These are phyloP conservation scores for Quillaja saponaria DNA, from an alignment of 306 rosid genomes.

Conservation along the genomic window DNA sequence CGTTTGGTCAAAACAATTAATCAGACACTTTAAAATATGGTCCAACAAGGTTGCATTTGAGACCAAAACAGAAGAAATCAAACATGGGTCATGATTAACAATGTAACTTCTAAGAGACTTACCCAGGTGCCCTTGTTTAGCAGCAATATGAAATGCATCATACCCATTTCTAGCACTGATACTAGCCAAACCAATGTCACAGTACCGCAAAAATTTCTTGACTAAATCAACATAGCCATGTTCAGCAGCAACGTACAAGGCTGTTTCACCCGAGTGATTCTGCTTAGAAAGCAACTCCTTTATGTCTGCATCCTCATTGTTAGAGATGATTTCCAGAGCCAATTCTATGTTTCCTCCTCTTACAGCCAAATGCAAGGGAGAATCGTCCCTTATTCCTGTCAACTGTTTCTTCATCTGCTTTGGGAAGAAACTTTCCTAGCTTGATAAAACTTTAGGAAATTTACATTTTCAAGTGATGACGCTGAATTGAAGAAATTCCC, in stretches of 20 bases:
- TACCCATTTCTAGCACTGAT: conserved; percentile 66
- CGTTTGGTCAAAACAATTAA: neutral
- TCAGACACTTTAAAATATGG: conserved; percentile 18
- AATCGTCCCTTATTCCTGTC: conserved; percentile 56
- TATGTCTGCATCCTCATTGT: conserved; percentile 46
- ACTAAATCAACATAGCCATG: conserved; percentile 53
- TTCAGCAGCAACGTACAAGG: conserved; percentile 65
- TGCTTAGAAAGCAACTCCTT: conserved; percentile 55
- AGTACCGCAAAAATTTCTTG: conserved; percentile 53
- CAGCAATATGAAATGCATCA: conserved; percentile 80
- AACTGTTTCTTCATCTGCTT: conserved; percentile 65
- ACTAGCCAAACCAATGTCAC: conserved; percentile 52
- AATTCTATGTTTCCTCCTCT: conserved; percentile 58
- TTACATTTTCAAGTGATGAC: conserved; percentile 21
- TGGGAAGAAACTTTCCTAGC: conserved; percentile 21
- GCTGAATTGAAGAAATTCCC: conserved; percentile 22
- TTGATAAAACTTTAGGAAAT: conserved; percentile 29
- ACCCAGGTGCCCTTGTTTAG: conserved; percentile 77
- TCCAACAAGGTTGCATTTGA: conserved; percentile 3
- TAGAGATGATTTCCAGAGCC: conserved; percentile 49
- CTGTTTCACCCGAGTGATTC: conserved; percentile 66
- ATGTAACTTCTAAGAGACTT: conserved; percentile 23
- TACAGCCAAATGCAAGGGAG: conserved; percentile 55
- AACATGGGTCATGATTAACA: neutral
- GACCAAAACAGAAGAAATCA: conserved; percentile 1